Evolutionary conservation across 2,329 filamentous ascomycete species (phyloP), one percentile per base, ranked within the genome.

Genomic region (Mycosphaerella arachidis): DNA sequence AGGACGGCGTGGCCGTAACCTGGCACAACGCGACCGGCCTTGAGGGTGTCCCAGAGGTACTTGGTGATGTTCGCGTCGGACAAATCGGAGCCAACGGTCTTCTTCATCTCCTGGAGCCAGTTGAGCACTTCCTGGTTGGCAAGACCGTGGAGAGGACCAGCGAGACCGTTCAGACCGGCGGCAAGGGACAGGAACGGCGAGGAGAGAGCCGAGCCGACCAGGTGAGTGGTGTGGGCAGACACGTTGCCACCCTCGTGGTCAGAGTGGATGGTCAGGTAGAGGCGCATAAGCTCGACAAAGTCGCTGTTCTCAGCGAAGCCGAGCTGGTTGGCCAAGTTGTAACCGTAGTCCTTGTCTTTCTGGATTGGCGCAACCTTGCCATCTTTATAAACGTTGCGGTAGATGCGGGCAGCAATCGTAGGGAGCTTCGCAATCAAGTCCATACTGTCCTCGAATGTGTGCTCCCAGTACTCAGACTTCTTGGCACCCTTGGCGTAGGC

Each of bases 301-400:
- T 97, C 93, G 73, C 86, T 83, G 87, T 99, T 97, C 74, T 89
- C 86, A 72, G 90, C 90, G 78, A 94, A 99, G 74, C 94, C 94
- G 72, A 99, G 91, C 87, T 96, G 92, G 87, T 97, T 97, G 81
- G 94, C 92, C 78, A 99, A 90, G 89, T 99, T 99, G 90, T 89
- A 99, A 72, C 88, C 86, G 84, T 97, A 99, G 78, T 99, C 94
- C 90, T 97, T 94, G 83, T 97, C 93, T 86, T 96, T 95, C 85
- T 97, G 88, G 77, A 96, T 86, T 58, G 92, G 78, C 63, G 91
- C 90, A 70, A 99, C 93, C 88, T 97, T 97, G 82, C 94, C 94
- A 75, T 96, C 94, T 88, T 97, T 97, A 91, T 96, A 99, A 78
- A 97, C 89, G 79, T 99, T 99, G 84, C 96, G 94, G 88, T 99